Base-by-base conservation (phyloP, 805 yeast genomes). In the Lachancea sp. region DNA sequence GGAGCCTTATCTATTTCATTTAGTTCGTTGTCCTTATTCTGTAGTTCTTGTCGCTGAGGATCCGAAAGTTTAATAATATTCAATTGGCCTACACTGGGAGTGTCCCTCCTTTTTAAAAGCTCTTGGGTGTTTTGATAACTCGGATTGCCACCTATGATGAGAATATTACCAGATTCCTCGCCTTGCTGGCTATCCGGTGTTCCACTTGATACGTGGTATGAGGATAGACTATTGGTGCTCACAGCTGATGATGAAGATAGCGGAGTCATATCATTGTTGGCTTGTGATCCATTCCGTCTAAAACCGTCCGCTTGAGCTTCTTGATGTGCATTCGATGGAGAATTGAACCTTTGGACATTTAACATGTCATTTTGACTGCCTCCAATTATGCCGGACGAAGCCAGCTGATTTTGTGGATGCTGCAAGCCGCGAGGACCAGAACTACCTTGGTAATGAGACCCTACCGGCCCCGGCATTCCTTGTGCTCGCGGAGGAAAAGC, bases 51-150 rank as follows among this genome's bases (percentile, higher is more conserved):
- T 36, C 50, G 54, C 31, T 56, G 58, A 13, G 56, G 59, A 19
- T 43, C 47, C 2, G 60, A 55, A n/a, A 56, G 33, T 36, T 54
- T 47, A 15, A 56, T 23, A 15, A 56, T 49, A 32, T 51, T 56
- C 25, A 56, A 30, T 32, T 50, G 54, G 3, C 48, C 51, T 16
- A 40, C 40, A 15, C n/a, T 29, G 21, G 23, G 17, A 4, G 19
- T 25, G 19, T 32, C 31, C 24, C 17, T 21, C 11, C 20, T 26
- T 9, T 33, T 22, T 17, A 29, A 22, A 4, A 28, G 20, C 28
- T 23, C 36, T 40, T 26, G n/a, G n/a, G n/a, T n/a, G n/a, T n/a
- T n/a, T n/a, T n/a, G 12, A 8, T 5, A 26, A 24, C 21, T 13
- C 18, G 11, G 13, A 7, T n/a, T 32, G 30, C 13, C 13, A 8